phyloP scores from a whole-genome alignment of 148 eudicot genomes.

The Camellia japonica region DNA sequence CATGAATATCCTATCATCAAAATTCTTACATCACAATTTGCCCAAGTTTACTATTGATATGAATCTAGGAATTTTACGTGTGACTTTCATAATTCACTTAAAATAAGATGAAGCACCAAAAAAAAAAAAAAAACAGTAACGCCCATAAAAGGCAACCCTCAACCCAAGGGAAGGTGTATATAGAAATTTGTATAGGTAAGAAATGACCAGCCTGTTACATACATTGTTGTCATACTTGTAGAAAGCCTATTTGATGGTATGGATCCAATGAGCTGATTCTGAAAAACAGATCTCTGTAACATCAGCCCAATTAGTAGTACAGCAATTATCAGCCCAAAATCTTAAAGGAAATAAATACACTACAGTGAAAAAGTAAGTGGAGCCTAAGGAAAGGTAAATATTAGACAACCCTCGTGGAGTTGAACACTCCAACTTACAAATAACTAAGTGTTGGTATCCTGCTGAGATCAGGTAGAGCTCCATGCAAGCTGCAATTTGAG shows the following conservation, averaged over 20 bases:
- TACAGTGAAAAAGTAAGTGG: background rate
- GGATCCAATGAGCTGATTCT: slow-evolving; percentile 63
- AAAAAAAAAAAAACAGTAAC: background rate
- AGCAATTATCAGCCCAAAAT: background rate
- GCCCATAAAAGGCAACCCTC: background rate
- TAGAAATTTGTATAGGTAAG: background rate
- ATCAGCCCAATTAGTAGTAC: background rate
- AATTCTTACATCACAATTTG: no score
- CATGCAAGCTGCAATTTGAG: slow-evolving; percentile 76
- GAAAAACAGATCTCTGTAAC: slow-evolving; percentile 67
- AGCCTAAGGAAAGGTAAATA: background rate
- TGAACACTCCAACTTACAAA: slow-evolving; percentile 49
- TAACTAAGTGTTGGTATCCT: slow-evolving; percentile 54
- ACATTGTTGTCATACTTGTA: slow-evolving; percentile 71
- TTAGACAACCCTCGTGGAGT: background rate
- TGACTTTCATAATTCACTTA: background rate
- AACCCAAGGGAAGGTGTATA: background rate
- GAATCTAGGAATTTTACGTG: background rate
- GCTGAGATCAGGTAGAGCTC: slow-evolving; percentile 77
- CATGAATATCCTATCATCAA: no score
- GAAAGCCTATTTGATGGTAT: slow-evolving; percentile 67
- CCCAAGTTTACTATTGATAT: no score
- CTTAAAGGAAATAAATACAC: background rate
- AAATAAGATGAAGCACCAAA: background rate
- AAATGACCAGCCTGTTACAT: slow-evolving; percentile 19